phyloP scores from a whole-genome alignment of 495 filamentous ascomycete genomes.

The Penicillium psychrofluorescens region DNA sequence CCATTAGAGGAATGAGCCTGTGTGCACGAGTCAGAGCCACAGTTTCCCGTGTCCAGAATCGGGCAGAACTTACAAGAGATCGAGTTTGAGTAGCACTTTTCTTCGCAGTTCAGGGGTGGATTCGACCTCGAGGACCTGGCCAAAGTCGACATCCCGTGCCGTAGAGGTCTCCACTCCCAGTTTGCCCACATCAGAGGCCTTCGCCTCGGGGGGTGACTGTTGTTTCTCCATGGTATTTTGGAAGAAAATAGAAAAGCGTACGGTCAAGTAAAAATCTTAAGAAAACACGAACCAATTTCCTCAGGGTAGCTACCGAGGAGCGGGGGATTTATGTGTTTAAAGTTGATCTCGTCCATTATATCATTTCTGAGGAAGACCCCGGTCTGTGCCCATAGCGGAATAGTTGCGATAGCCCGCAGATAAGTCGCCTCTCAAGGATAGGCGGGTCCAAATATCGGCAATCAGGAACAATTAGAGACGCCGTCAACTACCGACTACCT shows the following conservation, averaged over 20 bases:
- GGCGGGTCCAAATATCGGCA: slow-evolving; percentile 7
- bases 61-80: slow-evolving; percentile 21
- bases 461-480: not conserved
- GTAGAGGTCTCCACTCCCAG: slow-evolving; percentile 6
- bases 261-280: not conserved
- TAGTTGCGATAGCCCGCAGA: too few relatives aligned
- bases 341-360: not conserved
- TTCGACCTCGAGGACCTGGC: slow-evolving; percentile 24
- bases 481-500: not conserved
- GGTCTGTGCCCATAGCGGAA: too few relatives aligned
- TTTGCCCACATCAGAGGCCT: slow-evolving; percentile 8
- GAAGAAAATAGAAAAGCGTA: not conserved
- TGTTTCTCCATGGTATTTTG: slow-evolving; percentile 3
- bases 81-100: slow-evolving; percentile 26
- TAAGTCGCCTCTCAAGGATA: too few relatives aligned
- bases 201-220: not conserved
- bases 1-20: slow-evolving; percentile 44
- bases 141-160: slow-evolving; percentile 28
- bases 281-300: not conserved
- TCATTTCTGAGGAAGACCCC: not conserved
- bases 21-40: not conserved
- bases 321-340: too few relatives aligned
- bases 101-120: slow-evolving; percentile 21
- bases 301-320: not conserved
- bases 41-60: not conserved